Evolutionary conservation across 306 rosid genomes (phyloP).

Genomic region (Senna siamea): DNA sequence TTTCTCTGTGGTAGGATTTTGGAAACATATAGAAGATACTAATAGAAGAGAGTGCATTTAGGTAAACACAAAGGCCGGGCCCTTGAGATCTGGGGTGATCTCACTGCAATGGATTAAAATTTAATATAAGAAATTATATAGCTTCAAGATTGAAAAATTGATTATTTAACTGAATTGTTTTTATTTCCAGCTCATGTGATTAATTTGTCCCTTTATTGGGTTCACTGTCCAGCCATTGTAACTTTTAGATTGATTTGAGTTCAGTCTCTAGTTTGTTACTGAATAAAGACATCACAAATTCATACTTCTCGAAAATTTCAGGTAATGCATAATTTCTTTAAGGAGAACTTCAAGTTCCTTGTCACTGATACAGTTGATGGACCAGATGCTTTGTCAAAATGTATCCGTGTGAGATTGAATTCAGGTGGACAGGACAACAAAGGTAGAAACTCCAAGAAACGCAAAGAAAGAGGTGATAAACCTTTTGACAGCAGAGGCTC

Average conservation of each 20-base stretch:
- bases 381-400: constrained; percentile 86
- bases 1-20: constrained; percentile 14
- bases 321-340: constrained; percentile 87
- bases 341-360: constrained; percentile 84
- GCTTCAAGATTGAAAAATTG: constrained; percentile 17
- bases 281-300: background rate
- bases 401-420: constrained; percentile 85
- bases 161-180: constrained; percentile 25
- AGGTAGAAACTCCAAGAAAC: constrained; percentile 71
- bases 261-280: constrained; percentile 18
- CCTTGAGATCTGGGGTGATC: constrained; percentile 4
- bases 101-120: constrained; percentile 4
- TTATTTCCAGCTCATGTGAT: constrained; percentile 25
- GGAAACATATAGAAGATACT: constrained; percentile 3
- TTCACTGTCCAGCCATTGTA: background rate
- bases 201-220: background rate
- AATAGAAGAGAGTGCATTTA: background rate
- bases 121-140: background rate
- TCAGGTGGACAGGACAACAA: constrained; percentile 55
- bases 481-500: constrained; percentile 97
- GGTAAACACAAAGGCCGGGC: background rate
- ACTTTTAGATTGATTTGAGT: constrained; percentile 23
- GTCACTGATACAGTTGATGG: constrained; percentile 89
- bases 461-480: constrained; percentile 78
- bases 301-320: constrained; percentile 47